phyloP scores from a whole-genome alignment of 2,329 filamentous ascomycete genomes.

The Mycogone perniciosa region DNA sequence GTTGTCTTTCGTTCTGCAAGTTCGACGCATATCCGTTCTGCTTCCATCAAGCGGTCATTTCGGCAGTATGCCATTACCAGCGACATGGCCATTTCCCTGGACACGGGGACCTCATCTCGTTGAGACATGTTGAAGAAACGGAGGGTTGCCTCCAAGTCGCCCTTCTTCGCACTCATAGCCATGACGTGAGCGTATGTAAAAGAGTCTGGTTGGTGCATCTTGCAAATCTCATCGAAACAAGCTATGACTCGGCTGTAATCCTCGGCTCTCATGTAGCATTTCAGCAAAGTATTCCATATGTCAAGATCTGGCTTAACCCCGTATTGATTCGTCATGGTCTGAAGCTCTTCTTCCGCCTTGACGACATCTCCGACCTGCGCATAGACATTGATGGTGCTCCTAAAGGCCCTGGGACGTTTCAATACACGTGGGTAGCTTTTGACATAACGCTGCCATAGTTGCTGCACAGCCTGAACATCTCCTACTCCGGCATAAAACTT shows the following conservation, averaged over 20 bases:
- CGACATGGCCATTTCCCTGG: slow-evolving; percentile 53
- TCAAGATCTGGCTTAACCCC: slow-evolving; percentile 48
- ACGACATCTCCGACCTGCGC: slow-evolving; percentile 60
- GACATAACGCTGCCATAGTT: slow-evolving; percentile 40
- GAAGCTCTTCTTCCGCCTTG: slow-evolving; percentile 54
- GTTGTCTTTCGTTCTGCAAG: slow-evolving; percentile 47
- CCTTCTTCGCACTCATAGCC: slow-evolving; percentile 61
- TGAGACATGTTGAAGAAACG: slow-evolving; percentile 59
- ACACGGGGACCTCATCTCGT: slow-evolving; percentile 42
- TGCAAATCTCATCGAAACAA: slow-evolving; percentile 55
- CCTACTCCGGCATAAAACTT: slow-evolving; percentile 43
- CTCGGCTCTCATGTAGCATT: slow-evolving; percentile 58
- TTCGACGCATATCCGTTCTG: slow-evolving; percentile 37
- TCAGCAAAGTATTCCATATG: slow-evolving; percentile 73
- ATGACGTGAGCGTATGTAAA: slow-evolving; percentile 69
- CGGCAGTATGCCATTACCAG: slow-evolving; percentile 62
- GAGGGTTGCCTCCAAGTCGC: slow-evolving; percentile 65
- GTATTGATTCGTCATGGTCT: slow-evolving; percentile 52
- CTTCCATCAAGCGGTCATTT: slow-evolving; percentile 31
- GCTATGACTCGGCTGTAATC: slow-evolving; percentile 61
- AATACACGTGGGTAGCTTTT: slow-evolving; percentile 30
- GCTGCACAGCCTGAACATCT: slow-evolving; percentile 39
- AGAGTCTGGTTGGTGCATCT: slow-evolving; percentile 46
- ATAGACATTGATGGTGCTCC: slow-evolving; percentile 64
- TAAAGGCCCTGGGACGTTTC: slow-evolving; percentile 33